Base-by-base conservation (phyloP, 768 basidiomycete species). In the Dacryopinax primogenitus region DNA sequence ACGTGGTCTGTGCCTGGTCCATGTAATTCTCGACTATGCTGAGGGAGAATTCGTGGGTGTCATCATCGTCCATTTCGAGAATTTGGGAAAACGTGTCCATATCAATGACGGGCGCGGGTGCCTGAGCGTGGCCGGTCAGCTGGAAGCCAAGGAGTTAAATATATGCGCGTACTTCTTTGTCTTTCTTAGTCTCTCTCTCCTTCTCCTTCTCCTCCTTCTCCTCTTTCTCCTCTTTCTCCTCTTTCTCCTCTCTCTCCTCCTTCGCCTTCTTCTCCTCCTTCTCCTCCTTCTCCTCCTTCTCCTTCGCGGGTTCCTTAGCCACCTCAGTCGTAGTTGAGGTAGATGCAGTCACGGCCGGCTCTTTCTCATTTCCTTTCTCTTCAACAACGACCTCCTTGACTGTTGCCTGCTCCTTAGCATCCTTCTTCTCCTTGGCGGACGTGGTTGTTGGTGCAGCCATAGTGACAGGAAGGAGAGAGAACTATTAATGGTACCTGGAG, bases 11-110 rank as follows among this genome's bases (percentile, higher is more conserved):
- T 0, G 90, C 91, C 74, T 99, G 96, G 0, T 76, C 74, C 72
- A 93, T 89, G 75, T 89, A 99, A 0, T 84, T 88, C 70, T 76
- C 73, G 15, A 86, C 86, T 85, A 97, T 94, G 39, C 76, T 83
- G 65, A 77, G 78, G 16, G 87, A 88, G 75, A 98, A 99, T 6
- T 86, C 86, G 65, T 78, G 80, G 3, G 67, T 63, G 3, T 78
- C 77, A 65, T 84, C 87, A 9, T 92, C 93, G 73, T 92, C 96
- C 71, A 98, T 83, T 63, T 97, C 94, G 68, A 93, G 81, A 68
- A 98, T 84, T 76, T 98, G 95, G 3, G 74, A 70, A 74, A 99
- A 92, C 18, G 82, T 86, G 0, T 86, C 85, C 83, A 85, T 83
- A 73, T 96, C 84, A 71, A 97, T 84, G 36, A 84, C 76, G 21